phyloP scores from a whole-genome alignment of 352 stramenopile species.

The Stramenopiles sp. region DNA sequence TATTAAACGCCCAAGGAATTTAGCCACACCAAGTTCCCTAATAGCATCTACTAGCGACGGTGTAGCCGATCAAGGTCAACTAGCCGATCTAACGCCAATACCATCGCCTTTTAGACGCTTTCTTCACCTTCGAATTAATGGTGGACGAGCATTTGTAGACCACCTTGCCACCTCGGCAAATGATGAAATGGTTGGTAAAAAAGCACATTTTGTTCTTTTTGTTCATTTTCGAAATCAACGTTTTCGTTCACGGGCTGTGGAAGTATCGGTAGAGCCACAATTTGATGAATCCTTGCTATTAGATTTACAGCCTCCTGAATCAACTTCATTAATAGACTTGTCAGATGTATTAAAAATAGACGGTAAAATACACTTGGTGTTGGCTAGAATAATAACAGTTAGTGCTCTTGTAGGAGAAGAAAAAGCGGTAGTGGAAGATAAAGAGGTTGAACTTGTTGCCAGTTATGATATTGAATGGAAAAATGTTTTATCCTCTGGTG shows the following conservation, averaged over 20 bases:
- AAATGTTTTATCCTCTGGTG: conserved; percentile 38
- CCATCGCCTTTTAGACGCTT: no score
- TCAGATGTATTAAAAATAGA: conserved; percentile 38
- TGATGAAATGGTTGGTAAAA: conserved; percentile 27
- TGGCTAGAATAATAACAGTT: conserved; percentile 38
- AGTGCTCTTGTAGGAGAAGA: conserved; percentile 32
- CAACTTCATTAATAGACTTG: conserved; percentile 27
- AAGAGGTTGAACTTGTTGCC: conserved; percentile 34
- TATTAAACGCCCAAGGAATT: no score
- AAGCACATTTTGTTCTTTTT: conserved; percentile 33
- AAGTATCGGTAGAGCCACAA: conserved; percentile 31
- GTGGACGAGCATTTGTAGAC: conserved; percentile 45
- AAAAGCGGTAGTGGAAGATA: conserved; percentile 17
- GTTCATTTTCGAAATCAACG: conserved; percentile 36
- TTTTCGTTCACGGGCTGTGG: conserved; percentile 26
- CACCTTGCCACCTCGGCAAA: conserved; percentile 27
- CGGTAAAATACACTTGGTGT: conserved; percentile 37
- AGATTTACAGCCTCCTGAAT: conserved; percentile 25
- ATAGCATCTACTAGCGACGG: no score
- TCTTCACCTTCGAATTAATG: conserved; percentile 34
- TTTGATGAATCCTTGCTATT: conserved; percentile 48
- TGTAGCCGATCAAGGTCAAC: no score
- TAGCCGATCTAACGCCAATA: no score
- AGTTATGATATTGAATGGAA: conserved; percentile 47
- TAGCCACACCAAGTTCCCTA: no score